Base-by-base conservation (phyloP, 768 basidiomycete genomes). In the Naematelia encephala region DNA sequence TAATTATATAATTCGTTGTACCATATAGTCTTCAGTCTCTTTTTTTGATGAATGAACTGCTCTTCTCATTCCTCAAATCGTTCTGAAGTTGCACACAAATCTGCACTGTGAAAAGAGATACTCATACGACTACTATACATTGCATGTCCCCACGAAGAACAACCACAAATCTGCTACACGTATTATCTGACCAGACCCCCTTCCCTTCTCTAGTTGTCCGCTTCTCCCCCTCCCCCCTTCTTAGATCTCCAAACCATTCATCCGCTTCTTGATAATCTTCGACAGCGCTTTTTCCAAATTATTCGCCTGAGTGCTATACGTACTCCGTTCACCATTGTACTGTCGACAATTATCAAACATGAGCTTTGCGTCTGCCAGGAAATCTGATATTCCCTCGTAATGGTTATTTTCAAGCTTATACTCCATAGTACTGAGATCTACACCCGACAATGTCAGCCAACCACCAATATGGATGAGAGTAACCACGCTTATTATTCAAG, bases 331-430 rank as follows among this genome's bases (percentile, higher is more conserved):
- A 1, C 86, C 85, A 73, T 99, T 99, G 79, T 94, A 98, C 52
- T 81, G 76, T 56, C 86, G 81, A 78, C 93, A 96, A 71, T 99
- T 99, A 65, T 90, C 84, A 69, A 90, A 90, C 54, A 98, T 84
- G 55, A 96, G 80, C 62, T 86, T 84, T 14, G 87, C 87, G 73
- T 98, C 96, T 44, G 82, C 83, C 19, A 85, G 76, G 70, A 97
- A 94, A 28, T 81, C 79, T 50, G 86, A 86, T 51, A 92, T 78
- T n/a, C 82, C 81, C 11, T 81, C 75, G 76, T 97, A 98, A 70
- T 88, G 85, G 72, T 88, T 88, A n/a, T 82, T 84, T 30, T 90
- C 87, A n/a, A 98, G 83, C 77, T 91, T 98, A 72, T 86, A 82
- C 65, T 87, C 84, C 84, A 98, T 94, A 1, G 89, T 91, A 56